Evolutionary conservation across 306 rosid species (phyloP).

Genomic region (Medicago ruthenica): DNA sequence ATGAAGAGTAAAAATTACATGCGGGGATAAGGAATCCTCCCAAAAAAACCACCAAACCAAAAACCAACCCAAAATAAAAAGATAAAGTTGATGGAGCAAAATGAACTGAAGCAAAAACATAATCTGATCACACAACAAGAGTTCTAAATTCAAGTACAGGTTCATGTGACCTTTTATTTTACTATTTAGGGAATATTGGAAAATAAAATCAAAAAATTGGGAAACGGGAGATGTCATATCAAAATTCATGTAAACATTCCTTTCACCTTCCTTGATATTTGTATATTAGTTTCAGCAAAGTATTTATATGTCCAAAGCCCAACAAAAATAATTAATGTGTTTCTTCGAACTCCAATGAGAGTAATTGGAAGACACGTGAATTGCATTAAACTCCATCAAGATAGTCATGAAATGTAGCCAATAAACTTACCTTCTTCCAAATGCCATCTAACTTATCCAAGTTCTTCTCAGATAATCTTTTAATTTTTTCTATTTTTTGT

Average conservation of each 20-base stretch:
- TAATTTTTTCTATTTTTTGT: conserved; percentile 70
- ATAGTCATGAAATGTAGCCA: conserved; percentile 21
- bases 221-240: conserved; percentile 4
- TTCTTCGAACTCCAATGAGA: conserved; percentile 11
- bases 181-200: conserved; percentile 15
- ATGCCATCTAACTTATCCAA: conserved; percentile 86
- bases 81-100: conserved; percentile 9
- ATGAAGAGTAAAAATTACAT: conserved; percentile 18
- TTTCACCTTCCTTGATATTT: conserved; percentile 2
- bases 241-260: conserved; percentile 16
- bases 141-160: conserved; percentile 20
- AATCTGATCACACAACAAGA: conserved; percentile 16
- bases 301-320: conserved; percentile 17
- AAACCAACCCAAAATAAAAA: conserved; percentile 4
- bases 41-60: conserved; percentile 3
- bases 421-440: conserved; percentile 81
- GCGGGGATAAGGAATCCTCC: conserved; percentile 12
- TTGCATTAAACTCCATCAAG: conserved; percentile 19
- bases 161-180: conserved; percentile 25
- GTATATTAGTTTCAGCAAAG: conserved; percentile 29
- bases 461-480: conserved; percentile 65
- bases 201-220: background rate
- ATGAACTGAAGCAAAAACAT: background rate
- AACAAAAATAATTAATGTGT: conserved; percentile 14
- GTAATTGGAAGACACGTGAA: conserved; percentile 16